phyloP scores from a whole-genome alignment of 139 green algal species.

The Picochlorum sp. region DNA sequence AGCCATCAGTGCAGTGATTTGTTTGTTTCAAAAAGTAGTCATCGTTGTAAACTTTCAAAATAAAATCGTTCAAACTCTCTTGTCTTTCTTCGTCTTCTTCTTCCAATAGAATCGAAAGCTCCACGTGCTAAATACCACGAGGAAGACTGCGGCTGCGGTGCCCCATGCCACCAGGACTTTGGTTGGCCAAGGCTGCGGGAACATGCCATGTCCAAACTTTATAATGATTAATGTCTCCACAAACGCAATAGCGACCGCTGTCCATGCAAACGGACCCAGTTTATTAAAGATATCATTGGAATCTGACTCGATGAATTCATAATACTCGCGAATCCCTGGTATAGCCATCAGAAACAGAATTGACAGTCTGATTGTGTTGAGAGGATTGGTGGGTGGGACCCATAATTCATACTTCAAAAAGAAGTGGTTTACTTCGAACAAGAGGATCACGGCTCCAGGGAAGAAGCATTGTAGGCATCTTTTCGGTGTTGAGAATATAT shows the following conservation, averaged over 20 bases:
- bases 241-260: conserved; percentile 42
- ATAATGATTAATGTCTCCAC: conserved; percentile 64
- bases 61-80: neutral
- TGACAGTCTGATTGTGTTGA: conserved; percentile 67
- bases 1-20: conserved; percentile 18
- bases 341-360: conserved; percentile 53
- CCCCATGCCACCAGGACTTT: conserved; percentile 40
- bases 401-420: conserved; percentile 91
- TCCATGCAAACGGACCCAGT: conserved; percentile 78
- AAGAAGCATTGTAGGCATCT: conserved; percentile 43
- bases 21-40: neutral
- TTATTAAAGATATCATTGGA: conserved; percentile 42
- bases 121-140: conserved; percentile 28
- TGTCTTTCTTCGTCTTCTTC: neutral
- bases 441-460: conserved; percentile 14
- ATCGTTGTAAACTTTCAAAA: neutral
- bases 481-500: conserved; percentile 36
- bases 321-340: conserved; percentile 66
- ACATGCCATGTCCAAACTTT: conserved; percentile 71
- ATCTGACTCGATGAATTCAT: conserved; percentile 67
- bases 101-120: conserved; percentile 27
- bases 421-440: conserved; percentile 81
- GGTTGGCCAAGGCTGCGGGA: conserved; percentile 44
- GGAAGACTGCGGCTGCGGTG: conserved; percentile 7
- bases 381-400: conserved; percentile 71